These are phyloP conservation scores for Trypanosoma conorhini DNA, from an alignment of 208 protist genomes.

Conservation along the genomic window DNA sequence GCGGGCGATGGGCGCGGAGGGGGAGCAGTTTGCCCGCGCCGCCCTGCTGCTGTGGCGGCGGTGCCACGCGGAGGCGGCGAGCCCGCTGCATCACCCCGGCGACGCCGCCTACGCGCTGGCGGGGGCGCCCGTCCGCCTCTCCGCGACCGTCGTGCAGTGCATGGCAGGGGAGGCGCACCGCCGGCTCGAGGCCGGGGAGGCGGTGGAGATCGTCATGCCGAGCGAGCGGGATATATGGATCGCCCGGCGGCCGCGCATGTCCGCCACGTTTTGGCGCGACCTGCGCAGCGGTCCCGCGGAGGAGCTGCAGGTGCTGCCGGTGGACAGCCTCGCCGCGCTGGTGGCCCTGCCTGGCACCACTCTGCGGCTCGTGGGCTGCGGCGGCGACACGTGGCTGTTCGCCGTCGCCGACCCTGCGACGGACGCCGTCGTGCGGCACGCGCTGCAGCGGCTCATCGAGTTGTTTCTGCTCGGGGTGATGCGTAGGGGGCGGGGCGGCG, in stretches of 20 bases:
- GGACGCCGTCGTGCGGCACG: not conserved
- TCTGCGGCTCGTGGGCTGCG: constrained; percentile 12
- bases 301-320: not conserved
- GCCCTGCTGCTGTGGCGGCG: constrained; percentile 9
- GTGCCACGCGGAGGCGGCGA: not conserved
- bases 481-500: not conserved
- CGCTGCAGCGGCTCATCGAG: constrained; percentile 14
- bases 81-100: constrained; percentile 1
- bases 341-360: constrained; percentile 7
- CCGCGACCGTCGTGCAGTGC: constrained; percentile 3
- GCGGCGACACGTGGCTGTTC: constrained; percentile 16
- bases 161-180: not conserved
- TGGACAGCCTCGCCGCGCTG: constrained; percentile 1
- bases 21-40: constrained; percentile 15
- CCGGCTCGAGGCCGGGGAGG: not conserved
- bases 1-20: constrained; percentile 5
- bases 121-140: constrained; percentile 13
- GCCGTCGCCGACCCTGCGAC: constrained; percentile 8
- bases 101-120: constrained; percentile 17
- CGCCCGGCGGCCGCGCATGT: not conserved
- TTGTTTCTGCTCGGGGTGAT: constrained; percentile 20
- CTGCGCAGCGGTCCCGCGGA: not conserved
- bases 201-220: constrained; percentile 17
- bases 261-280: not conserved
- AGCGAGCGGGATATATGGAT: constrained; percentile 14